Evolutionary conservation across 2,329 filamentous ascomycete genomes (phyloP).

Genomic region (Colletotrichum sp.): DNA sequence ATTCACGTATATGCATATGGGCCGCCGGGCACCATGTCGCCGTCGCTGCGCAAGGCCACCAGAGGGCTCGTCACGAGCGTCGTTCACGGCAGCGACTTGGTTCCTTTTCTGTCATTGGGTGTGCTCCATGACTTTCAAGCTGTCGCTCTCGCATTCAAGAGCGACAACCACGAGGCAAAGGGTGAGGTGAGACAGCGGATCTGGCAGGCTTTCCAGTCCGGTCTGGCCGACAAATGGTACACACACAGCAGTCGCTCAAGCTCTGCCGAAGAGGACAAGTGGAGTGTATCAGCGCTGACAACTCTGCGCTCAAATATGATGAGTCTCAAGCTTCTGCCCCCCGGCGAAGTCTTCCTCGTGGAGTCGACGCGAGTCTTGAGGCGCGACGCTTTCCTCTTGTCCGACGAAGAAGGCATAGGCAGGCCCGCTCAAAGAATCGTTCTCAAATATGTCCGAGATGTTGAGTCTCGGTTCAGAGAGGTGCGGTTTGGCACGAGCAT

Average conservation of each 20-base stretch:
- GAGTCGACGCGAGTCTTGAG: conserved; percentile 72
- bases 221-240: conserved; percentile 66
- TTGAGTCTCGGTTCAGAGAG: conserved; percentile 72
- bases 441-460: conserved; percentile 72
- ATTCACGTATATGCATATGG: conserved; percentile 84
- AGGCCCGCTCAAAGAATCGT: conserved; percentile 71
- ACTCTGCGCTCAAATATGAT: conserved; percentile 70
- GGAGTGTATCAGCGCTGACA: conserved; percentile 71
- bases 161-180: conserved; percentile 70
- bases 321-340: conserved; percentile 72
- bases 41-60: conserved; percentile 71
- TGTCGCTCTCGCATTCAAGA: conserved; percentile 74
- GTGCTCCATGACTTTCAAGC: conserved; percentile 77
- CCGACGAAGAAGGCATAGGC: conserved; percentile 56
- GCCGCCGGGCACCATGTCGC: conserved; percentile 73
- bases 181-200: conserved; percentile 69
- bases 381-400: conserved; percentile 64
- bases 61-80: conserved; percentile 76
- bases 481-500: conserved; percentile 74
- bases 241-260: conserved; percentile 34
- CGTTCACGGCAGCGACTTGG: conserved; percentile 74
- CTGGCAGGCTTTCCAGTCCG: conserved; percentile 67
- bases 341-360: conserved; percentile 76
- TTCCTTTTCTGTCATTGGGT: conserved; percentile 75
- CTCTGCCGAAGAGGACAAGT: conserved; percentile 65